Base-by-base conservation (phyloP, 176 grass and related monocot species). In the Bothriochloa decipiens region DNA sequence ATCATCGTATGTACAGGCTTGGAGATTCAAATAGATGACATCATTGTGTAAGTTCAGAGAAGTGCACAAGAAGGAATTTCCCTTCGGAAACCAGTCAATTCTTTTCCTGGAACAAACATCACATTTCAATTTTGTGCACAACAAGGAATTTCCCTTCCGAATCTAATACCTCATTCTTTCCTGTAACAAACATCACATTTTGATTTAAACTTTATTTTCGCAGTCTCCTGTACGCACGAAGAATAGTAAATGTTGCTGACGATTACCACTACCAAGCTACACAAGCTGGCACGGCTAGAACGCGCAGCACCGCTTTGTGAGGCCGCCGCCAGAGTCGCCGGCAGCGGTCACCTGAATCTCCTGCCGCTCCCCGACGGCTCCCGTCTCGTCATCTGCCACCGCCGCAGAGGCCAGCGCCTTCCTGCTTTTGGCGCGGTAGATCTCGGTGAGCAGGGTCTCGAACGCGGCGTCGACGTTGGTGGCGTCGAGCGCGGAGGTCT, bases 401-500 rank as follows among this genome's bases (percentile, higher is more conserved):
- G 39, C 60, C 0, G 9, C 22, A 6, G 57, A 3, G 12, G 26
- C 28, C 28, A 94, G 33, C 2, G 82, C 72, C 71, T 91, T 93
- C 84, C 81, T 97, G 75, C 87, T 90, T 60, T 94, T 40, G 50
- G 70, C 72, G 26, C 87, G 79, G 65, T 92, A 87, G 2, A 97
- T 90, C 85, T 97, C 94, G 0, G 84, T 25, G 50, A 97, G 86
- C n/a, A 84, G 65, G 5, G 84, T 86, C 75, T 85, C 71, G 83
- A 97, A 97, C 0, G 94, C 85, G 49, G 17, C 83, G 79, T 94
- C 94, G 0, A 97, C 94, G 28, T 97, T 97, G 1, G 91, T 94
- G 0, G 94, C 91, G 17, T 92, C 91, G 5, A 97, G 86, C 11
- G 94, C 94, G 2, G 94, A 97, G n/a, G 94, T 97, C 91, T 97